phyloP scores from a whole-genome alignment of 176 grass and related monocot species.

The Hsuehochloa calcarea region DNA sequence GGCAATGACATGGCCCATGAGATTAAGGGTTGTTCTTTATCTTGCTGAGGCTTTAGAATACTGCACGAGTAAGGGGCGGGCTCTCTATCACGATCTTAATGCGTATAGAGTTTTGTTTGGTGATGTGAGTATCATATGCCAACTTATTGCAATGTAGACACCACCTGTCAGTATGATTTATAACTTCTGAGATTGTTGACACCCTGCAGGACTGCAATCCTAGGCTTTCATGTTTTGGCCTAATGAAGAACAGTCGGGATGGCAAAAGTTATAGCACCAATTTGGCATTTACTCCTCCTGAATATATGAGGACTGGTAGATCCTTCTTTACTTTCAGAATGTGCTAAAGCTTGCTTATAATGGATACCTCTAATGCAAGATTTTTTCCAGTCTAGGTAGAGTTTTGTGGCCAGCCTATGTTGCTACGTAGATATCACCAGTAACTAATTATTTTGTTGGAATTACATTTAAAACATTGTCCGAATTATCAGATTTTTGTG shows the following conservation, averaged over 20 bases:
- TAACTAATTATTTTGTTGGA: neutral
- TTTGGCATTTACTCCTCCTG: neutral
- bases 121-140: slow-evolving; percentile 34
- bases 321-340: neutral
- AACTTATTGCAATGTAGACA: too few relatives aligned
- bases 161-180: too few relatives aligned
- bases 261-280: slow-evolving; percentile 18
- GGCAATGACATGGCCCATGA: slow-evolving; percentile 56
- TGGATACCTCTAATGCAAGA: neutral
- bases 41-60: slow-evolving; percentile 52
- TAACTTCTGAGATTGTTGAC: too few relatives aligned
- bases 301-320: too few relatives aligned
- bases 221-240: neutral
- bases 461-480: neutral
- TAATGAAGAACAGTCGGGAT: slow-evolving; percentile 23
- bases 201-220: neutral
- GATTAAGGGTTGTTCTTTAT: slow-evolving; percentile 51
- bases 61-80: slow-evolving; percentile 42
- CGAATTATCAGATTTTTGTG: neutral
- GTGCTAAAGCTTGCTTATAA: slow-evolving; percentile 2
- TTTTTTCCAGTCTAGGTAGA: neutral
- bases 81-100: slow-evolving; percentile 64
- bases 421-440: neutral
- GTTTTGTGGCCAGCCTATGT: neutral
- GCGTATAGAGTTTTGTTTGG: slow-evolving; percentile 63